Conservation (phyloP, 257 asterid species). For the Lycium ferocissimum region DNA sequence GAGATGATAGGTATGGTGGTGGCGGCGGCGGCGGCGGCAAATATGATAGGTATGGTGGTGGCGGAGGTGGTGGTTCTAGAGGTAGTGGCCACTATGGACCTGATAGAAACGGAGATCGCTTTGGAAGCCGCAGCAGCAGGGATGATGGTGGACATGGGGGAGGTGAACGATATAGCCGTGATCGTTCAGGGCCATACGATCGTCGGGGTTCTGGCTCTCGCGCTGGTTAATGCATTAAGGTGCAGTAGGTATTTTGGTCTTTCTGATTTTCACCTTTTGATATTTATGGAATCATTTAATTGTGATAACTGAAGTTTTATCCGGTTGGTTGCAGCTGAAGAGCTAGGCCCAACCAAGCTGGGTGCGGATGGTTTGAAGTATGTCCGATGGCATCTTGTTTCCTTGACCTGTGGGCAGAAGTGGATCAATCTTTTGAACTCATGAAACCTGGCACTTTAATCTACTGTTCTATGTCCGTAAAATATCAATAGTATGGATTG, state of each 20-base stretch:
- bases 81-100: constrained; percentile 76
- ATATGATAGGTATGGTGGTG: constrained; percentile 59
- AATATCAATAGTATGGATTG: constrained; percentile 51
- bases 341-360: background rate
- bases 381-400: background rate
- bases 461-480: constrained; percentile 57
- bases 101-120: constrained; percentile 79
- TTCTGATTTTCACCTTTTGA: background rate
- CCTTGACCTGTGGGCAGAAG: constrained; percentile 40
- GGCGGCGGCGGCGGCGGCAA: constrained; percentile 40
- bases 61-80: constrained; percentile 54
- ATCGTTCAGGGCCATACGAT: constrained; percentile 91
- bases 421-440: constrained; percentile 50
- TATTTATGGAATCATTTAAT: background rate
- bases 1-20: constrained; percentile 60
- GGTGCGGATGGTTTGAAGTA: background rate
- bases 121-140: constrained; percentile 67
- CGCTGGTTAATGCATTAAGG: constrained; percentile 29
- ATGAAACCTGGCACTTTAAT: constrained; percentile 52
- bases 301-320: background rate
- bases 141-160: constrained; percentile 67
- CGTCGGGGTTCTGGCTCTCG: constrained; percentile 64
- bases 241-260: background rate
- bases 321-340: background rate
- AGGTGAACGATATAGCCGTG: constrained; percentile 73